phyloP scores from a whole-genome alignment of 371 early-diverging fungal species.

The Rhizopus delemar region DNA sequence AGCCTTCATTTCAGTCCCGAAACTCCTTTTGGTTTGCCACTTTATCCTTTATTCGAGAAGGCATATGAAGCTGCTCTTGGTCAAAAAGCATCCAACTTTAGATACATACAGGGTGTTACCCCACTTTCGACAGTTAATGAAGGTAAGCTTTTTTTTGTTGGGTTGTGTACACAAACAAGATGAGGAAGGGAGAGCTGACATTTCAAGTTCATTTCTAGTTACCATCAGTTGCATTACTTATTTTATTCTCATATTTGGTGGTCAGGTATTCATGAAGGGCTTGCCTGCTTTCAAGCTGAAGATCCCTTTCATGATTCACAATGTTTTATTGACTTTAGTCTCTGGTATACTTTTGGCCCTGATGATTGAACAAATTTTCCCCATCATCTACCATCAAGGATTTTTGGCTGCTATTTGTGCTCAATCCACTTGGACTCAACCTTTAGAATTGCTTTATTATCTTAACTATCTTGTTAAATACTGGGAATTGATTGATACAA shows the following conservation, averaged over 20 bases:
- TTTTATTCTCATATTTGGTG: conserved; percentile 73
- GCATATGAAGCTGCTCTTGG: conserved; percentile 49
- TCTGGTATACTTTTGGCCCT: conserved; percentile 66
- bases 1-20: conserved; percentile 24
- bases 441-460: conserved; percentile 77
- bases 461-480: conserved; percentile 87
- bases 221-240: conserved; percentile 58
- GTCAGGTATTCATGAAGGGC: conserved; percentile 68
- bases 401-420: conserved; percentile 72
- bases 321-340: conserved; percentile 67
- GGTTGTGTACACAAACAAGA: neutral
- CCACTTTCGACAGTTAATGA: conserved; percentile 65
- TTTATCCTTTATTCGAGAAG: conserved; percentile 46
- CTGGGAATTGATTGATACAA: conserved; percentile 69
- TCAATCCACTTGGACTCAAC: conserved; percentile 67
- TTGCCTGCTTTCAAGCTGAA: conserved; percentile 66
- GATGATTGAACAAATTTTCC: conserved; percentile 72
- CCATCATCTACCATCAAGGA: conserved; percentile 64
- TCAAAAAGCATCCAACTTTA: conserved; percentile 44
- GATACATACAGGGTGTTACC: conserved; percentile 60
- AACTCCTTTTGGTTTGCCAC: conserved; percentile 54
- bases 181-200: neutral
- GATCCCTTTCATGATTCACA: conserved; percentile 72
- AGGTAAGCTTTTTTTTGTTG: conserved; percentile 9
- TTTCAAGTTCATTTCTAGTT: conserved; percentile 31